These are phyloP conservation scores for Mrakia frigida DNA, from an alignment of 768 basidiomycete genomes.

Conservation along the genomic window DNA sequence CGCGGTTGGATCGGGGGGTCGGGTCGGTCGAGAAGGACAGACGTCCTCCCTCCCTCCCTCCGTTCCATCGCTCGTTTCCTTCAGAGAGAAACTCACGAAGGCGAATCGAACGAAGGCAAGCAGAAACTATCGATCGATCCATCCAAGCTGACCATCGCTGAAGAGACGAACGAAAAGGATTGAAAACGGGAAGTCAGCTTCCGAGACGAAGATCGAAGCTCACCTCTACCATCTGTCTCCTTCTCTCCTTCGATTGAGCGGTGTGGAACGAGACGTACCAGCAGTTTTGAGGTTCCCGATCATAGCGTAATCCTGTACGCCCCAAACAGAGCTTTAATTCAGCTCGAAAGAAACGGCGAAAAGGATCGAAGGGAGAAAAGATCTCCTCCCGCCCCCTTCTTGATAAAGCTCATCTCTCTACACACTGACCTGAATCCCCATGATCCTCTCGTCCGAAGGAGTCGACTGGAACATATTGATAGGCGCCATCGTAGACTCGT, in stretches of 20 bases:
- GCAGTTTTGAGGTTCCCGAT: conserved; percentile 45
- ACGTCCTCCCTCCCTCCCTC: not conserved
- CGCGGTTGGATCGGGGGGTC: no score
- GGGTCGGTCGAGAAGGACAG: not conserved
- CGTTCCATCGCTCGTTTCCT: no score
- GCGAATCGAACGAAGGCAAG: conserved; percentile 72
- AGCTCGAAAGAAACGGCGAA: no score
- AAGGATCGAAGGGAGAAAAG: not conserved
- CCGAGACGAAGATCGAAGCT: no score
- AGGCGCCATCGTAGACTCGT: not conserved
- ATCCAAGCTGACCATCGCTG: conserved; percentile 46
- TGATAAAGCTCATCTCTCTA: not conserved
- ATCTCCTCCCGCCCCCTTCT: no score
- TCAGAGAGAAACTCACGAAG: conserved; percentile 49
- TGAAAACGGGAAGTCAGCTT: not conserved
- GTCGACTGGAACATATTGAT: conserved; percentile 2
- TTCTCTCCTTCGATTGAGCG: not conserved
- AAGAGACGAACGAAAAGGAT: not conserved
- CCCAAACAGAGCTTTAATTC: no score
- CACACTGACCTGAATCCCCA: conserved; percentile 8
- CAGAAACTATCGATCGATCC: conserved; percentile 73
- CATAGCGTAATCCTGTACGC: conserved; percentile 42
- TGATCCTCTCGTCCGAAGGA: not conserved
- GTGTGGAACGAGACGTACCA: conserved; percentile 15
- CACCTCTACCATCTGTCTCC: not conserved